A percentile compares a stretch with the other conserved stretches of the same genome.
These are phyloP conservation scores for Penicillium glabrum DNA, from an alignment of 2,329 filamentous ascomycete species.

Conservation along the genomic window DNA sequence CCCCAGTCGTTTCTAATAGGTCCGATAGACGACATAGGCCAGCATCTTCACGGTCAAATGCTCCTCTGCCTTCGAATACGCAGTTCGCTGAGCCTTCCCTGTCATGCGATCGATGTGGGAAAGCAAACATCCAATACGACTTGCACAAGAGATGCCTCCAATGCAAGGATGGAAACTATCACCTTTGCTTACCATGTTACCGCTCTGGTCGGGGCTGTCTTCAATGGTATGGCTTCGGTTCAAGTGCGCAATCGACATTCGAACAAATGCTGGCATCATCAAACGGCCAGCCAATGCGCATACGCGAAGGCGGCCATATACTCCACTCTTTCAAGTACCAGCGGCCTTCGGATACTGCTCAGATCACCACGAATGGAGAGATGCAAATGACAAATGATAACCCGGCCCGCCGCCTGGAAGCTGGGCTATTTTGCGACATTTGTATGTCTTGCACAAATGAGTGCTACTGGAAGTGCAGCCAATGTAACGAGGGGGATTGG, in stretches of 20 bases:
- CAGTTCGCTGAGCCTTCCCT: slow-evolving; percentile 71
- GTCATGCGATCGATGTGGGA: slow-evolving; percentile 69
- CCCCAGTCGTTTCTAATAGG: slow-evolving; percentile 16
- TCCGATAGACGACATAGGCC: slow-evolving; percentile 30
- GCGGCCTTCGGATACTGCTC: slow-evolving; percentile 27
- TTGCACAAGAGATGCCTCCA: slow-evolving; percentile 78
- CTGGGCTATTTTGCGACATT: slow-evolving; percentile 79
- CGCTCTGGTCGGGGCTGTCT: slow-evolving; percentile 72
- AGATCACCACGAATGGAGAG: slow-evolving; percentile 39
- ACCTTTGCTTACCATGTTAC: slow-evolving; percentile 81
- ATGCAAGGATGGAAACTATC: slow-evolving; percentile 71
- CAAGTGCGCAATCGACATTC: slow-evolving; percentile 68
- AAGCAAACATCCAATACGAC: slow-evolving; percentile 75
- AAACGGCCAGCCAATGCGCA: slow-evolving; percentile 14
- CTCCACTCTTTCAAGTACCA: slow-evolving; percentile 42
- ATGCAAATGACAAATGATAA: slow-evolving; percentile 63
- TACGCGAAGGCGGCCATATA: slow-evolving; percentile 49
- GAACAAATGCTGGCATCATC: slow-evolving; percentile 50
- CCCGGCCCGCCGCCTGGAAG: slow-evolving; percentile 67
- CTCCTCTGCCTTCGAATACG: slow-evolving; percentile 20
- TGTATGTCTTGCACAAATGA: slow-evolving; percentile 74
- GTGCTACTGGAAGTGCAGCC: slow-evolving; percentile 85
- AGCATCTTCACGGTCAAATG: slow-evolving; percentile 32
- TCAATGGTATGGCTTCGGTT: slow-evolving; percentile 86
- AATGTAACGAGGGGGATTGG: slow-evolving; percentile 92